Conservation (phyloP, 306 rosid species). For the Quercus rubra region DNA sequence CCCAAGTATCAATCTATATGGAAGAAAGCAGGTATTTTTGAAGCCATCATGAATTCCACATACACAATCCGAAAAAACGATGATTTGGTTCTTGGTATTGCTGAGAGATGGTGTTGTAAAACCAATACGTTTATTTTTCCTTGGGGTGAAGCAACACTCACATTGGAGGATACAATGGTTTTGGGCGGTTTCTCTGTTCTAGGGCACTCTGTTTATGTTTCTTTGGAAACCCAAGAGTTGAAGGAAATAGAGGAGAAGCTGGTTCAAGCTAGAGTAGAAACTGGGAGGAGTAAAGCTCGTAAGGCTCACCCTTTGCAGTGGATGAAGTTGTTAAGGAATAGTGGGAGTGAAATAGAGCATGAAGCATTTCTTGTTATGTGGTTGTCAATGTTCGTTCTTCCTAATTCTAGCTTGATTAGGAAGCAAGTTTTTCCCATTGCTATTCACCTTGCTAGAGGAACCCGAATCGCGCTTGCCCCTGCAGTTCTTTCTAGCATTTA, state of each 20-base stretch:
- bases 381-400: slow-evolving; percentile 43
- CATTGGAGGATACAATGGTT: slow-evolving; percentile 22
- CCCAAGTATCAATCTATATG: background rate
- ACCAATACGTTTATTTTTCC: slow-evolving; percentile 22
- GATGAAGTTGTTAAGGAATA: slow-evolving; percentile 26
- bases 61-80: background rate
- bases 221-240: slow-evolving; percentile 25
- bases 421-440: slow-evolving; percentile 34
- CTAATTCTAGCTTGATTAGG: background rate
- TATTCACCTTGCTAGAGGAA: slow-evolving; percentile 45
- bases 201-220: slow-evolving; percentile 25
- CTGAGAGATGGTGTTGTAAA: slow-evolving; percentile 15
- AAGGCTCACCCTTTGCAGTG: background rate
- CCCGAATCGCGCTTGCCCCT: slow-evolving; percentile 47
- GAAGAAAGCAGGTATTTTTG: slow-evolving; percentile 10
- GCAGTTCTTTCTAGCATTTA: slow-evolving; percentile 54
- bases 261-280: background rate
- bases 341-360: slow-evolving; percentile 52
- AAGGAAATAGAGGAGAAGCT: slow-evolving; percentile 19
- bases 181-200: slow-evolving; percentile 40
- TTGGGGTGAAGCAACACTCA: slow-evolving; percentile 34
- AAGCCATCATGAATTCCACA: slow-evolving; percentile 15
- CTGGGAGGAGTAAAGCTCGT: background rate
- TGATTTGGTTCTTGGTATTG: slow-evolving; percentile 4
- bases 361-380: slow-evolving; percentile 50